Evolutionary conservation across 768 basidiomycete genomes (phyloP).

Genomic region (Chalciporus chontae): DNA sequence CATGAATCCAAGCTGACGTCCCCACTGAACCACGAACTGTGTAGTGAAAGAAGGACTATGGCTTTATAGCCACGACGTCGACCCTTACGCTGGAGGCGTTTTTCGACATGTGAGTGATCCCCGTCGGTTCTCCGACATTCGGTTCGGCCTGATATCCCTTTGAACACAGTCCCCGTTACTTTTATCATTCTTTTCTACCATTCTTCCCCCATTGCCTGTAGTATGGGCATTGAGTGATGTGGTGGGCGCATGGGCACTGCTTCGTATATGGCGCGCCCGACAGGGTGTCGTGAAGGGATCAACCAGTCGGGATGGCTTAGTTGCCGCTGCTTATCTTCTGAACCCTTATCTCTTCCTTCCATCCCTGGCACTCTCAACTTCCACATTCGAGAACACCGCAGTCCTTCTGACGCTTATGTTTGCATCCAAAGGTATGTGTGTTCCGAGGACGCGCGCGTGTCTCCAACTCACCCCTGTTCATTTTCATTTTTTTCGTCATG

Average conservation of each 20-base stretch:
- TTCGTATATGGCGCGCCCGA: conserved; percentile 64
- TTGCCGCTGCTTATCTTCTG: conserved; percentile 70
- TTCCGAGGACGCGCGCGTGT: not conserved
- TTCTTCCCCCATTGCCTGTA: conserved; percentile 56
- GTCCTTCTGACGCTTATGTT: conserved; percentile 65
- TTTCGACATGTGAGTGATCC: conserved; percentile 72
- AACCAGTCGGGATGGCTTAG: conserved; percentile 52
- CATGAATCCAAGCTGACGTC: not conserved
- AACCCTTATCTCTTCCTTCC: conserved; percentile 88
- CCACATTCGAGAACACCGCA: conserved; percentile 76
- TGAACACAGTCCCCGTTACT: conserved; percentile 70
- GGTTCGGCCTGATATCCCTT: not conserved
- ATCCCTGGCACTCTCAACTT: conserved; percentile 77
- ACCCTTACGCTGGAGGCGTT: conserved; percentile 84
- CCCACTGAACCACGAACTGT: conserved; percentile 5
- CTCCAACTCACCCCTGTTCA: conserved; percentile 1
- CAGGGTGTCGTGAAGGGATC: conserved; percentile 40
- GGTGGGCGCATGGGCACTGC: conserved; percentile 63
- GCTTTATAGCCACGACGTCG: conserved; percentile 69
- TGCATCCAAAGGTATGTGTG: conserved; percentile 60
- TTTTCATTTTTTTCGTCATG: no score
- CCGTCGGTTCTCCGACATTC: not conserved
- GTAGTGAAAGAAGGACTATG: conserved; percentile 89
- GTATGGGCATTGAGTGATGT: conserved; percentile 73
- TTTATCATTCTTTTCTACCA: conserved; percentile 69